Percentiles rank a stretch among this genome's conserved stretches.
These are phyloP conservation scores for Pseudozyma tsukubaensis DNA, from an alignment of 1,284 basidiomycete species.

Conservation along the genomic window DNA sequence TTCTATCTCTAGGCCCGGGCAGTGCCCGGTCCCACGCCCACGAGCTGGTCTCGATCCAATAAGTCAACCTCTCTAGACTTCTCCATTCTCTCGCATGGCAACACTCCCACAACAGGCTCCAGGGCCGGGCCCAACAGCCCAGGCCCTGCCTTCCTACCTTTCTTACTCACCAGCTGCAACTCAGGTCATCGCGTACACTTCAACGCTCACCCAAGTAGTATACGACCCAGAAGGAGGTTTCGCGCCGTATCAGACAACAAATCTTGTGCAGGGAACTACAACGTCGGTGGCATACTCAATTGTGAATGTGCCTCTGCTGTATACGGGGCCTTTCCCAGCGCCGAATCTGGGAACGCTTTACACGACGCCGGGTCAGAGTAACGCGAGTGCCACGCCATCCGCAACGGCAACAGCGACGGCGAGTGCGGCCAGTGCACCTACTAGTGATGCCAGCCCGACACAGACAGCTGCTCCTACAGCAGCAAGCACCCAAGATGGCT, in stretches of 20 bases:
- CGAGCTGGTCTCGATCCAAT: conserved; percentile 27
- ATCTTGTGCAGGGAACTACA: conserved; percentile 30
- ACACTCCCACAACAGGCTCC: conserved; percentile 52
- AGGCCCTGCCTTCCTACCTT: conserved; percentile 56
- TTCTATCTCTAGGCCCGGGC: conserved; percentile 16
- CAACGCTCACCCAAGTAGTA: conserved; percentile 41
- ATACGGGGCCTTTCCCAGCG: conserved; percentile 57
- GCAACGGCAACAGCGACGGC: conserved; percentile 8
- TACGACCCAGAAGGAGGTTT: conserved; percentile 54
- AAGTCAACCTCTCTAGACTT: neutral
- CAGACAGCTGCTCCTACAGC: conserved; percentile 3
- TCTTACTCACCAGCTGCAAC: conserved; percentile 56
- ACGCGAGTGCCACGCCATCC: neutral
- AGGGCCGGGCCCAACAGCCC: conserved; percentile 58
- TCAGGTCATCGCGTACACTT: conserved; percentile 29
- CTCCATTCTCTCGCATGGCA: conserved; percentile 21
- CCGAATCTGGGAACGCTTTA: conserved; percentile 56
- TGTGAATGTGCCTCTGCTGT: conserved; percentile 55
- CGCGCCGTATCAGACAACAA: conserved; percentile 44
- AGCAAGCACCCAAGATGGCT: neutral
- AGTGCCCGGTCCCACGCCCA: conserved; percentile 23
- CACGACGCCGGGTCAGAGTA: conserved; percentile 45
- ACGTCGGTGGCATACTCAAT: conserved; percentile 47
- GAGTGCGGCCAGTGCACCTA: neutral
- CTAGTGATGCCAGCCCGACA: conserved; percentile 2